These are phyloP conservation scores for Helenozyma rhizophorensis DNA, from an alignment of 805 yeast species.

Conservation along the genomic window DNA sequence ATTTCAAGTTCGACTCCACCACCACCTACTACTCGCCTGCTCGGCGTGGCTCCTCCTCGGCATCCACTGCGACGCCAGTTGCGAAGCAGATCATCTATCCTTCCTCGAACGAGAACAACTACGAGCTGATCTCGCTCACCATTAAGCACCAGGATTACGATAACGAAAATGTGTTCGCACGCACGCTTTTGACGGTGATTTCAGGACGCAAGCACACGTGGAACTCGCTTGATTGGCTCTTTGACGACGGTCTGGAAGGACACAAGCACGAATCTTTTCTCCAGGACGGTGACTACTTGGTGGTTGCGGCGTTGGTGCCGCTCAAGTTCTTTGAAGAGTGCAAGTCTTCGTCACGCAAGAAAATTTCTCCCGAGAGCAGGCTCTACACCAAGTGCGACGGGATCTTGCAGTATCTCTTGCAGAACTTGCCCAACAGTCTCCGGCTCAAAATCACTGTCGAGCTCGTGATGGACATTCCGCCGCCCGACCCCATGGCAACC, in stretches of 20 bases:
- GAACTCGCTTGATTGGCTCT: slow-evolving; percentile 39
- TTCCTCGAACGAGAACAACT: slow-evolving; percentile 41
- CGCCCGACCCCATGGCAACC: slow-evolving; percentile 7
- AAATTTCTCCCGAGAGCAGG: slow-evolving; percentile 10
- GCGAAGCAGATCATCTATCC: slow-evolving; percentile 20
- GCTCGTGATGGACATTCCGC: slow-evolving; percentile 24
- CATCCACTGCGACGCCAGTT: slow-evolving; percentile 2
- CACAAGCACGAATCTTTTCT: slow-evolving; percentile 19
- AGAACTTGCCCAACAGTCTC: slow-evolving; percentile 15
- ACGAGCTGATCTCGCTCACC: slow-evolving; percentile 35
- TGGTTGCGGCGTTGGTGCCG: slow-evolving; percentile 34
- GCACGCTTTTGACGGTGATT: slow-evolving; percentile 35
- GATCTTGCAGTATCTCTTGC: slow-evolving; percentile 17
- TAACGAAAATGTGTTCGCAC: slow-evolving; percentile 6
- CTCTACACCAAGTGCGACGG: slow-evolving; percentile 20
- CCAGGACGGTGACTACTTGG: slow-evolving; percentile 35
- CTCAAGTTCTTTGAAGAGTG: slow-evolving; percentile 15
- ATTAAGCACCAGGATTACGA: slow-evolving; percentile 41
- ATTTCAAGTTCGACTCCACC: slow-evolving; percentile 40
- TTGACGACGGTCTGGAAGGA: slow-evolving; percentile 13
- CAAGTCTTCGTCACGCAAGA: slow-evolving; percentile 6
- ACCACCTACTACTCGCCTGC: slow-evolving; percentile 15
- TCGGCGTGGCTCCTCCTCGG: slow-evolving; percentile 8
- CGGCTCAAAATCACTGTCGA: slow-evolving; percentile 38
- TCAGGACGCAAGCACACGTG: slow-evolving; percentile 43